A percentile compares a stretch with the other conserved stretches of the same genome.
Conservation (phyloP, 83 land plant genomes). For the Isoetes engelmannii region DNA sequence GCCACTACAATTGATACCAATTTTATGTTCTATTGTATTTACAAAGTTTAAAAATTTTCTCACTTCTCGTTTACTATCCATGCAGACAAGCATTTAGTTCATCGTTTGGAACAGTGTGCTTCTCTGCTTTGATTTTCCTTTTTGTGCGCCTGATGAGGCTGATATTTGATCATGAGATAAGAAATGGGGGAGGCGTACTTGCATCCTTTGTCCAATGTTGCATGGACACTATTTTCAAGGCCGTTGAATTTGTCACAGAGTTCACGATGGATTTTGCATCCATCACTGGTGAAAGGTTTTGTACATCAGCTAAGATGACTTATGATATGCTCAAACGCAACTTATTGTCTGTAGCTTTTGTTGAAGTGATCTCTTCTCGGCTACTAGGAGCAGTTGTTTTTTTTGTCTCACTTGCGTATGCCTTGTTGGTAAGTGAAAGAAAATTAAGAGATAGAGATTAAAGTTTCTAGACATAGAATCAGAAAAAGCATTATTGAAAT, state of each 20-base stretch:
- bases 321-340: slow-evolving; percentile 89
- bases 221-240: slow-evolving; percentile 45
- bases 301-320: slow-evolving; percentile 77
- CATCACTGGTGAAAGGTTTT: slow-evolving; percentile 88
- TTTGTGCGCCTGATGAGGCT: slow-evolving; percentile 60
- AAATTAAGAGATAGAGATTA: no score
- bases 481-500: no score
- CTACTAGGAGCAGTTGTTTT: slow-evolving; percentile 57
- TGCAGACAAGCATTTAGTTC: slow-evolving; percentile 94
- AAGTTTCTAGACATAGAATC: no score
- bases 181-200: slow-evolving; percentile 46
- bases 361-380: slow-evolving; percentile 85
- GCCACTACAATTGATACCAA: neutral
- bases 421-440: slow-evolving; percentile 78
- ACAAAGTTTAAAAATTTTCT: neutral
- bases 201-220: slow-evolving; percentile 52
- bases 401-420: slow-evolving; percentile 69
- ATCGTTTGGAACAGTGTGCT: slow-evolving; percentile 87
- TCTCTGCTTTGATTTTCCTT: slow-evolving; percentile 72
- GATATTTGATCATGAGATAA: slow-evolving; percentile 59
- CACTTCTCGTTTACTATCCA: neutral
- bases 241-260: slow-evolving; percentile 83
- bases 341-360: slow-evolving; percentile 85
- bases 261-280: slow-evolving; percentile 95
- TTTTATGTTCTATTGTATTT: neutral